These are phyloP conservation scores for Ananas comosus DNA, from an alignment of 176 grass and related monocot genomes.

Conservation along the genomic window DNA sequence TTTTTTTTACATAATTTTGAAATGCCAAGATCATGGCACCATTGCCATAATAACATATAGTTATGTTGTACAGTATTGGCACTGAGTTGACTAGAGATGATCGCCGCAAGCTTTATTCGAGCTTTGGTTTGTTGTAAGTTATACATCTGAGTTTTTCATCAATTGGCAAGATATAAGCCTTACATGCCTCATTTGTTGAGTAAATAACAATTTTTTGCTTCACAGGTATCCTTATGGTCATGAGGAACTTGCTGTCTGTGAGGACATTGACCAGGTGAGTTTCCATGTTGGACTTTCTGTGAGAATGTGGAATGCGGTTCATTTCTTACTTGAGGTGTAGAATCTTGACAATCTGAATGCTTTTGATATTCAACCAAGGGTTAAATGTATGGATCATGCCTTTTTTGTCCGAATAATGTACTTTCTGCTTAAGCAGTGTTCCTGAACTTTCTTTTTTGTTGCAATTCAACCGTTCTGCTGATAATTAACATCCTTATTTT, in stretches of 20 bases:
- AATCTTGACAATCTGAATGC: conserved; percentile 4
- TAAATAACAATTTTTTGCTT: neutral
- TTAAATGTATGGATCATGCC: no score
- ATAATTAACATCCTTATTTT: no score
- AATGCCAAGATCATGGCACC: neutral
- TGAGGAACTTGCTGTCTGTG: conserved; percentile 94
- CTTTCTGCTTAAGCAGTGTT: no score
- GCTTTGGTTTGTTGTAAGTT: conserved; percentile 88
- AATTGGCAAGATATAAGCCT: no score
- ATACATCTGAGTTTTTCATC: neutral
- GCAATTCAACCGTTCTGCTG: no score
- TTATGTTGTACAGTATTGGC: conserved; percentile 60
- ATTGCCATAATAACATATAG: conserved; percentile 18
- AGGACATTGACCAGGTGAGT: conserved; percentile 93
- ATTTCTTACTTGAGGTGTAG: neutral
- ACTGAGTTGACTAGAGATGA: conserved; percentile 99
- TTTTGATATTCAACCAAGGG: neutral
- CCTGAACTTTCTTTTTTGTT: no score
- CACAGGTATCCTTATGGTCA: conserved; percentile 91
- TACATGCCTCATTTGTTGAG: no score
- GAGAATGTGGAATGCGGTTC: neutral
- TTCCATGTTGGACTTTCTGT: conserved; percentile 4
- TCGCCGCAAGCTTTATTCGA: conserved; percentile 86
- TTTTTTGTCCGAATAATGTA: no score
- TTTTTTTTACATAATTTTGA: no score